phyloP scores from a whole-genome alignment of 1,139 yeast species.

The Hemisphaericaspora xylofermentans region DNA sequence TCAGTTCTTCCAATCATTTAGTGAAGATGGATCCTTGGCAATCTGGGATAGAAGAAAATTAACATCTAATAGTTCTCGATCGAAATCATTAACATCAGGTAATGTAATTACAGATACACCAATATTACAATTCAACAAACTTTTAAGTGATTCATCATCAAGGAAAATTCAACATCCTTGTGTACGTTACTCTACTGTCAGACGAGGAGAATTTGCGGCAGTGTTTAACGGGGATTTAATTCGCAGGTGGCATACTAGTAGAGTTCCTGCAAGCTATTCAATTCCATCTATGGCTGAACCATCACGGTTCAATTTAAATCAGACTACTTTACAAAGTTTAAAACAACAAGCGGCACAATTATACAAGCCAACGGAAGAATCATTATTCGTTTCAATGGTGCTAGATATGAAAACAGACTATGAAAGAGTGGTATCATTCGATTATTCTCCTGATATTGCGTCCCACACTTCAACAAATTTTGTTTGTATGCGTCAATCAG shows the following conservation, averaged over 20 bases:
- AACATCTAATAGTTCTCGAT: conserved; percentile 21
- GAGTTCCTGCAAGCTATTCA: conserved; percentile 41
- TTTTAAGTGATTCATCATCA: conserved; percentile 63
- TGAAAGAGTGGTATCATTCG: conserved; percentile 83
- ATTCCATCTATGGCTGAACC: not conserved
- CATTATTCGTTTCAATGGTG: conserved; percentile 74
- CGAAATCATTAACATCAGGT: conserved; percentile 14
- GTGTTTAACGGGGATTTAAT: conserved; percentile 76
- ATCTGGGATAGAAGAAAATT: conserved; percentile 85
- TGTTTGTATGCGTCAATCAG: conserved; percentile 88
- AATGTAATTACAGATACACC: conserved; percentile 53
- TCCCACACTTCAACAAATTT: conserved; percentile 52
- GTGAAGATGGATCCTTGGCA: conserved; percentile 83
- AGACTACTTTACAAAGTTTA: conserved; percentile 26
- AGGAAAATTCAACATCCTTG: conserved; percentile 63
- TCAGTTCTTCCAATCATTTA: conserved; percentile 66
- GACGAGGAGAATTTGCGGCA: conserved; percentile 75
- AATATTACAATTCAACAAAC: conserved; percentile 61
- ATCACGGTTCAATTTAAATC: conserved; percentile 8
- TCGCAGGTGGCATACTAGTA: conserved; percentile 79
- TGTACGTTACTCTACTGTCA: conserved; percentile 66
- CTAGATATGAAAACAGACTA: conserved; percentile 73
- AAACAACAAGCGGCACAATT: conserved; percentile 36
- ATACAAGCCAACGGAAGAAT: conserved; percentile 44
- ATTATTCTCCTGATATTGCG: conserved; percentile 62